Evolutionary conservation across 1,284 basidiomycete genomes (phyloP), one percentile per base, ranked within the genome.

Genomic region (Testicularia cyperi): DNA sequence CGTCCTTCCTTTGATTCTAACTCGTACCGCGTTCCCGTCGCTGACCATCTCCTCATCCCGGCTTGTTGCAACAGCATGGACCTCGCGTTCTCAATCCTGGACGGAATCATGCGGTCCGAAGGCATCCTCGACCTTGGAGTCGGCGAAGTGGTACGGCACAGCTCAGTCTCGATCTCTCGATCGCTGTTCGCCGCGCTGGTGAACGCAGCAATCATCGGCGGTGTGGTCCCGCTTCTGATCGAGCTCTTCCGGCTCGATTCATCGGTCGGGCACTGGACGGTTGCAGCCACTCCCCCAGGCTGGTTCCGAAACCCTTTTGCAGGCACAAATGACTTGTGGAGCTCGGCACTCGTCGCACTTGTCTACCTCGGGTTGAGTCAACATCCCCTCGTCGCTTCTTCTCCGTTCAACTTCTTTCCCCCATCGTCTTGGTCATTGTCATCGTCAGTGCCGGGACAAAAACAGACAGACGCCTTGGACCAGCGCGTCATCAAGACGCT

Each of bases 101-200:
- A 72, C 30, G 65, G 62, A 24, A 16, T 69, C 22, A 58, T 63
- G 23, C 52, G 70, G 30, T 41, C 62, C 14, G 70, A 72, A 31
- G 70, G 62, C 16, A 65, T 72, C 40, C 56, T 55, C 20, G 44
- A 46, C 15, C 47, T 68, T 10, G 68, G 68, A 15, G 42, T 69
- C 16, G n/a, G n/a, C n/a, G 46, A 61, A 15, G 35, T 29, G 1
- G 63, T 65, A 28, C 39, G 49, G 23, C 32, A 14, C 13, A 8
- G 25, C 25, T 8, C 25, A 26, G 8, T 9, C 38, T 4, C 22
- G n/a, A 34, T 69, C 16, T 38, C 64, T 13, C 36, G 21, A 22
- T 66, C 67, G 15, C 15, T 54, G n/a, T 56, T 65, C 20, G 68
- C 66, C 6, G 41, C 49, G 6, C 19, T 72, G 9, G 10, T 72